Conservation (phyloP, 2,329 filamentous ascomycete species). For the Neocatenulostroma microsporum region DNA sequence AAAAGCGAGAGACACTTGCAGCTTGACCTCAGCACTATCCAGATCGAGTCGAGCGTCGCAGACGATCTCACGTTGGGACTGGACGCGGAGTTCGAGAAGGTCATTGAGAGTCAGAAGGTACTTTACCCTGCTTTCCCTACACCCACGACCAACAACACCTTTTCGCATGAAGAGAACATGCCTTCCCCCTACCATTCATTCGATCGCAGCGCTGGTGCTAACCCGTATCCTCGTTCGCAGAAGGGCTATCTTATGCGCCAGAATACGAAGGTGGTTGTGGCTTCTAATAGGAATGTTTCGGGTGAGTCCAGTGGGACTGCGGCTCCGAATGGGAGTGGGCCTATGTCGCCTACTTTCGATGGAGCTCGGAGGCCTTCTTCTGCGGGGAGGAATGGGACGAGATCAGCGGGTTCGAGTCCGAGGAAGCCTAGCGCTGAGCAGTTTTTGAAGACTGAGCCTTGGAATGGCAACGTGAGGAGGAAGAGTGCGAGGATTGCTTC, state of each 20-base stretch:
- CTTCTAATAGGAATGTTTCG: conserved; percentile 58
- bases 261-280: conserved; percentile 93
- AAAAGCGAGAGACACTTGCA: conserved; percentile 1
- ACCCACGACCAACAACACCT: conserved; percentile 4
- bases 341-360: conserved; percentile 48
- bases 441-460: conserved; percentile 94
- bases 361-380: conserved; percentile 32
- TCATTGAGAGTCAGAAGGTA: conserved; percentile 97
- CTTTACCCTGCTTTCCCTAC: conserved; percentile 37
- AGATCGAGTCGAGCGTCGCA: conserved; percentile 66
- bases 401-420: conserved; percentile 61
- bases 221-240: conserved; percentile 54
- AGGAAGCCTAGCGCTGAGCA: conserved; percentile 71
- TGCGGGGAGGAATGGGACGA: conserved; percentile 27
- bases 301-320: conserved; percentile 21
- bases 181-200: conserved; percentile 11
- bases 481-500: conserved; percentile 54
- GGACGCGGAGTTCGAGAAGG: conserved; percentile 85
- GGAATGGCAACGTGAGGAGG: conserved; percentile 74
- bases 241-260: conserved; percentile 98
- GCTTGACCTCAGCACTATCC: conserved; percentile 40
- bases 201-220: conserved; percentile 32
- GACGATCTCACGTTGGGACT: conserved; percentile 76
- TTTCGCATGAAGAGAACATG: not conserved
- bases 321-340: conserved; percentile 30